Evolutionary conservation across 139 green algal species (phyloP), one percentile per base, ranked within the genome.

Genomic region (Chlorella sp.): DNA sequence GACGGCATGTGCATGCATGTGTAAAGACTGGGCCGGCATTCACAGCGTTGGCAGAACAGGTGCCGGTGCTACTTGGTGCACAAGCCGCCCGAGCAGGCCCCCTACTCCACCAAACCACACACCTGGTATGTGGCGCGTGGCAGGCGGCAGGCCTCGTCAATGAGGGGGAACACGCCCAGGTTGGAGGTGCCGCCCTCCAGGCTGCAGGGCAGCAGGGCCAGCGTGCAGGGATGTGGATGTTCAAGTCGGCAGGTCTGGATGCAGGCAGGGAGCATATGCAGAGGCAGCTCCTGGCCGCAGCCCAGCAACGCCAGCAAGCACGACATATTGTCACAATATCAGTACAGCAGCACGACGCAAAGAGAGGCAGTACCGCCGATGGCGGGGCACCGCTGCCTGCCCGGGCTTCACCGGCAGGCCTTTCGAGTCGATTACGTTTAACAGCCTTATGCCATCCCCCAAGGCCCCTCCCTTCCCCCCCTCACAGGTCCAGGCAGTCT

Each of bases 401-500:
- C 9, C 48, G 5, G 48, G 48, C 9, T 57, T 16, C 48, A 57
- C n/a, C n/a, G n/a, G n/a, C n/a, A n/a, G n/a, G n/a, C n/a, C n/a
- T n/a, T n/a, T n/a, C n/a, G n/a, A n/a, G n/a, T n/a, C n/a, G n/a
- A n/a, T n/a, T n/a, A n/a, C n/a, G n/a, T n/a, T n/a, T n/a, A n/a
- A n/a, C n/a, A n/a, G 66, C 66, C 22, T 3, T 14, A n/a, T 73
- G n/a, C 66, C 66, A 7, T 76, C 68, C 28, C 26, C 26, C 68
- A 7, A 28, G 68, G 68, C 68, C 26, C 28, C 68, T n/a, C n/a
- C 68, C 28, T 24, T 19, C 88, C 42, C 90, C 85, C 87, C 97
- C 96, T 85, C 99, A 97, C 48, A 99, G 93, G 90, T 99, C 97
- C 68, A 99, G 93, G 69, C 96, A 97, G 87, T 99, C 97, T 94